A percentile compares a stretch with the other conserved stretches of the same genome.
Conservation (phyloP, 2,329 filamentous ascomycete genomes). For the Myriosclerotinia duriaeana region DNA sequence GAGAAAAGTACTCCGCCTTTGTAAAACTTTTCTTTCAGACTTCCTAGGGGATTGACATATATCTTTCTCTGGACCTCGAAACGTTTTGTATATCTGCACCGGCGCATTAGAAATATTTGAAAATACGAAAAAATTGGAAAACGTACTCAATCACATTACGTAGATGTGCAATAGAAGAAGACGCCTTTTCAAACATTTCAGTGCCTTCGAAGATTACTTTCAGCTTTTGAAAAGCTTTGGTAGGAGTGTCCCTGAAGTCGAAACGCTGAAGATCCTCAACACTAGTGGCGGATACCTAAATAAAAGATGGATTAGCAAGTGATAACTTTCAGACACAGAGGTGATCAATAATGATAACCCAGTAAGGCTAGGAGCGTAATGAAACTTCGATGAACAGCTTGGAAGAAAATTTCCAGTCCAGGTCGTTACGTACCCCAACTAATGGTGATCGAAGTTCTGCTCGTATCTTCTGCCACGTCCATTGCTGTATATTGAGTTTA, state of each 20-base stretch:
- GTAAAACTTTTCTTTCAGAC: constrained; percentile 90
- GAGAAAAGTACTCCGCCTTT: constrained; percentile 83
- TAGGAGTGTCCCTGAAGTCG: constrained; percentile 72
- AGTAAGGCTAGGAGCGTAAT: not conserved
- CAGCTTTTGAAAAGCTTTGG: constrained; percentile 57
- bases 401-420: not conserved
- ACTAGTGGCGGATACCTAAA: constrained; percentile 67
- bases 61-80: constrained; percentile 75
- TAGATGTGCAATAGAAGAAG: constrained; percentile 75
- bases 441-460: constrained; percentile 77
- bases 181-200: constrained; percentile 70
- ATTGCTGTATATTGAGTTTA: constrained; percentile 78
- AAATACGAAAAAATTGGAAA: not conserved
- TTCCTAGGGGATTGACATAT: constrained; percentile 81
- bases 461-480: constrained; percentile 80
- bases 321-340: not conserved
- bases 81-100: constrained; percentile 62
- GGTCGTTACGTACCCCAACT: constrained; percentile 59
- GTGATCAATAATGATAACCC: not conserved
- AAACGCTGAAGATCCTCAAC: constrained; percentile 88
- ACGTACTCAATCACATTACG: constrained; percentile 64
- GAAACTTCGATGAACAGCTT: not conserved
- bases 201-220: constrained; percentile 61
- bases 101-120: not conserved
- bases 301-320: constrained; percentile 1